Evolutionary conservation across 2,329 filamentous ascomycete genomes (phyloP), one percentile per base, ranked within the genome.

Genomic region (Ilyonectria mors-panacis): DNA sequence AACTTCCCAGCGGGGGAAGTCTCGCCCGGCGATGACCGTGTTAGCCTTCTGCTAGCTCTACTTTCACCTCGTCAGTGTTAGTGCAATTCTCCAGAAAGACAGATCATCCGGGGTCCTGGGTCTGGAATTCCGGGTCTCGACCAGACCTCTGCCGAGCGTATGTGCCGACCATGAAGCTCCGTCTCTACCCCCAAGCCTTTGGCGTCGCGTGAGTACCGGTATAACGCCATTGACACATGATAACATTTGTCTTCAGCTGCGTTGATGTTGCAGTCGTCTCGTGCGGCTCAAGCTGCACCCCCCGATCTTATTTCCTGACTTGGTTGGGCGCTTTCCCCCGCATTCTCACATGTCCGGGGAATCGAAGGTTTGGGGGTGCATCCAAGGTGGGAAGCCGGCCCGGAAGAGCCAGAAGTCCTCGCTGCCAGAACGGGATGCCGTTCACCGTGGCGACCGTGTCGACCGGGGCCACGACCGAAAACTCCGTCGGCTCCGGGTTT

Each of bases 271-370:
- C 26, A 42, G 48, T 12, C 54, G 19, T 13, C 54, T 19, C 39
- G 33, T 59, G 61, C 54, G 61, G 54, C 61, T 63, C 61, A 63
- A 65, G 26, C 28, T 53, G 56, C 57, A 55, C 39, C 62, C 48
- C 56, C 37, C 35, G 33, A 47, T 47, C 21, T 59, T 35, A 45
- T 47, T 45, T 53, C 37, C 61, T 37, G 48, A 21, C 26, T 62
- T 55, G 39, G 59, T 9, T 35, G 37, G n/a, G 54, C 5, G 13
- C 17, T 35, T 28, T 50, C 55, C 62, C 62, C 62, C 62, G 62
- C 62, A 65, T 55, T 65, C 55, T 65, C 62, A 48, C 56, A 55
- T 55, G 62, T 15, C 47, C 55, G 28, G 47, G 39, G 50, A 39
- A 35, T 12, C 26, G 19, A 54, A 59, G n/a, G 54, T 48, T 47